Conservation (phyloP, 2,329 filamentous ascomycete genomes). For the Aspergillus quadricinctus region DNA sequence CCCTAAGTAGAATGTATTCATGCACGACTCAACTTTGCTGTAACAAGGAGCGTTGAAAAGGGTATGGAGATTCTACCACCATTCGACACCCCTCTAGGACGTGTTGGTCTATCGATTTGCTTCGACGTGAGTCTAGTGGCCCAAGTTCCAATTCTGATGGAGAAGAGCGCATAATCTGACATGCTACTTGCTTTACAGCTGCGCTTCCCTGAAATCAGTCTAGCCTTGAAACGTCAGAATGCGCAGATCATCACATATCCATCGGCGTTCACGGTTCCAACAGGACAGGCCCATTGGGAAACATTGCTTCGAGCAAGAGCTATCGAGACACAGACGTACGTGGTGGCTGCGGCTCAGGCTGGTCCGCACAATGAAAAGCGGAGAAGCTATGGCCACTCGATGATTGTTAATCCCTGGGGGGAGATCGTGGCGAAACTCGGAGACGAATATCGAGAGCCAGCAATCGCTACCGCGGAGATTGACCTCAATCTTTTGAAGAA, state of each 20-base stretch:
- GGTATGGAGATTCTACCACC: slow-evolving; percentile 63
- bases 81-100: slow-evolving; percentile 69
- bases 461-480: slow-evolving; percentile 50
- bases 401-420: slow-evolving; percentile 87
- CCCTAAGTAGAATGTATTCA: not conserved
- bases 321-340: slow-evolving; percentile 83
- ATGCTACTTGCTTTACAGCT: slow-evolving; percentile 41
- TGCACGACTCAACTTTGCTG: not conserved
- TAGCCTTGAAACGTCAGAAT: slow-evolving; percentile 60
- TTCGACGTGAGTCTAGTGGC: slow-evolving; percentile 60
- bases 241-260: slow-evolving; percentile 82
- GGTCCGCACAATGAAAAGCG: slow-evolving; percentile 72
- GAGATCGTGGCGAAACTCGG: slow-evolving; percentile 62
- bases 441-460: slow-evolving; percentile 42
- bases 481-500: slow-evolving; percentile 51
- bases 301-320: slow-evolving; percentile 72
- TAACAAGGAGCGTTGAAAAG: slow-evolving; percentile 58
- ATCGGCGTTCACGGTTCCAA: slow-evolving; percentile 83
- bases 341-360: slow-evolving; percentile 79
- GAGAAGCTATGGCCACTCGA: slow-evolving; percentile 77
- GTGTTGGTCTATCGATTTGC: slow-evolving; percentile 76
- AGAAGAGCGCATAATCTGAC: not conserved
- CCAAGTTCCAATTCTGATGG: not conserved
- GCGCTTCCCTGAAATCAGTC: slow-evolving; percentile 71
- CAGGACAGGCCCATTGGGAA: slow-evolving; percentile 83